A percentile compares a stretch with the other conserved stretches of the same genome.
These are phyloP conservation scores for Euphorbia schlechtendalii DNA, from an alignment of 441 rosid genomes.

Conservation along the genomic window DNA sequence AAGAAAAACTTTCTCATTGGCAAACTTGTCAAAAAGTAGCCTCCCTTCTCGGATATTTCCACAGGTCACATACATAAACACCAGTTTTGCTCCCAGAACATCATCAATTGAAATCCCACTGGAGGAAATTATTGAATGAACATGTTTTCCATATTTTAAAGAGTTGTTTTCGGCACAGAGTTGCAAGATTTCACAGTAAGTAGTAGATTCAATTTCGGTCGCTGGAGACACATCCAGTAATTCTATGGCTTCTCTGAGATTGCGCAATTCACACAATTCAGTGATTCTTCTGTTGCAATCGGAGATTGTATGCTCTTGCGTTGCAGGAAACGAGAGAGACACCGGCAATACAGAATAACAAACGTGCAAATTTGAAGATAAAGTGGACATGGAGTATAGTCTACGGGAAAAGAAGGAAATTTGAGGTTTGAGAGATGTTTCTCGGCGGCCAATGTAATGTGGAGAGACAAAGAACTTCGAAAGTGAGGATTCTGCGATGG, in stretches of 20 bases:
- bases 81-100: slow-evolving; percentile 54
- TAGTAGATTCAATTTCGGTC: slow-evolving; percentile 32
- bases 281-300: slow-evolving; percentile 30
- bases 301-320: slow-evolving; percentile 18
- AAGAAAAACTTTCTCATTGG: slow-evolving; percentile 46
- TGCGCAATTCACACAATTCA: slow-evolving; percentile 38
- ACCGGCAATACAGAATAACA: slow-evolving; percentile 15
- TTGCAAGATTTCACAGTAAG: slow-evolving; percentile 45
- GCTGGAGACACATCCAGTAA: slow-evolving; percentile 35
- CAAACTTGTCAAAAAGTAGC: slow-evolving; percentile 37
- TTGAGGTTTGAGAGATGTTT: slow-evolving; percentile 18
- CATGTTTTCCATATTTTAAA: slow-evolving; percentile 35
- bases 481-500: slow-evolving; percentile 29
- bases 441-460: slow-evolving; percentile 15
- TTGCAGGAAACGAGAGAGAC: slow-evolving; percentile 17
- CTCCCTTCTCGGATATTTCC: slow-evolving; percentile 52
- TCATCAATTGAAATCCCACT: slow-evolving; percentile 37
- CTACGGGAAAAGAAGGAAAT: slow-evolving; percentile 18
- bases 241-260: slow-evolving; percentile 35
- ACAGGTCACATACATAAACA: slow-evolving; percentile 55
- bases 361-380: slow-evolving; percentile 16
- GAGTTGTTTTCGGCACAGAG: slow-evolving; percentile 54
- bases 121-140: slow-evolving; percentile 41
- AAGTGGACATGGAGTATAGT: slow-evolving; percentile 24
- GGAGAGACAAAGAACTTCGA: slow-evolving; percentile 19